phyloP scores from a whole-genome alignment of 2,329 filamentous ascomycete genomes.

The Cadophora gregata region DNA sequence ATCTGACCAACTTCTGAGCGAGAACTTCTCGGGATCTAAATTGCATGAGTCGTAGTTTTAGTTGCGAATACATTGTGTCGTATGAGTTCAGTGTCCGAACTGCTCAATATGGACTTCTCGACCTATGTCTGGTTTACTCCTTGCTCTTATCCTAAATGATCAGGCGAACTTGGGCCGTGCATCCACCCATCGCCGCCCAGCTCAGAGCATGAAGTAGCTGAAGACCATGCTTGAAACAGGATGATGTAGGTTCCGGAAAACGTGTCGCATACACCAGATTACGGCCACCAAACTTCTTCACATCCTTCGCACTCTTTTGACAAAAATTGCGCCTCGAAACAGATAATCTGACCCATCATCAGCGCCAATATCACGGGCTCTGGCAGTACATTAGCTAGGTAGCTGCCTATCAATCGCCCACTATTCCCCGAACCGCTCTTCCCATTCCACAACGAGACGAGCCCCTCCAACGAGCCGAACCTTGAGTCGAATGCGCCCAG shows the following conservation, averaged over 20 bases:
- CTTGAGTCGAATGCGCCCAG: conserved; percentile 21
- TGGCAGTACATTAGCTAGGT: conserved; percentile 1
- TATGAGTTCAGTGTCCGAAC: not conserved
- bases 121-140: not conserved
- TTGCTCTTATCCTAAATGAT: not conserved
- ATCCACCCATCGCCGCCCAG: conserved; percentile 5
- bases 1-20: too few relatives aligned
- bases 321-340: not conserved
- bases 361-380: conserved; percentile 2
- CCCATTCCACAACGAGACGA: not conserved
- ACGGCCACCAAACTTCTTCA: not conserved
- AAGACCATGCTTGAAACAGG: conserved; percentile 26
- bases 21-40: too few relatives aligned
- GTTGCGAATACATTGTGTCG: not conserved
- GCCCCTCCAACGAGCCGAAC: conserved; percentile 11
- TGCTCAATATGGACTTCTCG: not conserved
- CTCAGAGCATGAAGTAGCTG: conserved; percentile 13
- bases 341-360: not conserved
- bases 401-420: conserved; percentile 12
- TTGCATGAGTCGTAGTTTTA: too few relatives aligned
- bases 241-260: conserved; percentile 20
- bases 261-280: conserved; percentile 22
- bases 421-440: conserved; percentile 16
- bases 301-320: not conserved
- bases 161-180: conserved; percentile 15